Evolutionary conservation across 805 yeast genomes (phyloP).

Genomic region (Saccharomyces kudriavzevii): DNA sequence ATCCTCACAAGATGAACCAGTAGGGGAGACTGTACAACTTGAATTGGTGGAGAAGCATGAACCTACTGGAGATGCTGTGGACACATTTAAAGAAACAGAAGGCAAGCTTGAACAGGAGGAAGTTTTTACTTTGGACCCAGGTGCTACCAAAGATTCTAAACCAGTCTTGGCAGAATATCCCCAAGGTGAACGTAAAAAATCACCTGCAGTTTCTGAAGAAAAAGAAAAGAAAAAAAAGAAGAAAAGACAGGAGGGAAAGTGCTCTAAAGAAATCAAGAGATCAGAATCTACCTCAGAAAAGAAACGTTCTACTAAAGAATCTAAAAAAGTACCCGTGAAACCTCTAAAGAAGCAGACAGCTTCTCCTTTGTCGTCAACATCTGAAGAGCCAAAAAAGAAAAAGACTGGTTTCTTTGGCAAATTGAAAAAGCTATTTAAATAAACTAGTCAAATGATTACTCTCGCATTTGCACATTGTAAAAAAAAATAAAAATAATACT

Average conservation of each 20-base stretch:
- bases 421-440: conserved; percentile 16
- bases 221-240: background rate
- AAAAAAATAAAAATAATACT: background rate
- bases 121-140: background rate
- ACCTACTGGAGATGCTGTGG: background rate
- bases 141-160: background rate
- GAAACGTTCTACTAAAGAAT: conserved; percentile 4
- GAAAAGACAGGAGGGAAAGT: background rate
- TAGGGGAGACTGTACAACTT: background rate
- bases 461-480: background rate
- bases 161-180: background rate
- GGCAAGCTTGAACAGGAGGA: conserved; percentile 3
- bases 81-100: background rate
- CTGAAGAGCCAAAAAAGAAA: conserved; percentile 11
- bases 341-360: conserved; percentile 2
- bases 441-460: background rate
- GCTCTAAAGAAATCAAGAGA: background rate
- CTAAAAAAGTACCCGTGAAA: conserved; percentile 1
- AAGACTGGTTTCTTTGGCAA: conserved; percentile 19
- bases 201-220: background rate
- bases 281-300: background rate
- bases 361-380: background rate
- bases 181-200: background rate
- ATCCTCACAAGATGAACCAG: background rate
- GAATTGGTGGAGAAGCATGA: conserved; percentile 1